Evolutionary conservation across 495 filamentous ascomycete genomes (phyloP), one percentile per base, ranked within the genome.

Genomic region (Aspergillus taichungensis): DNA sequence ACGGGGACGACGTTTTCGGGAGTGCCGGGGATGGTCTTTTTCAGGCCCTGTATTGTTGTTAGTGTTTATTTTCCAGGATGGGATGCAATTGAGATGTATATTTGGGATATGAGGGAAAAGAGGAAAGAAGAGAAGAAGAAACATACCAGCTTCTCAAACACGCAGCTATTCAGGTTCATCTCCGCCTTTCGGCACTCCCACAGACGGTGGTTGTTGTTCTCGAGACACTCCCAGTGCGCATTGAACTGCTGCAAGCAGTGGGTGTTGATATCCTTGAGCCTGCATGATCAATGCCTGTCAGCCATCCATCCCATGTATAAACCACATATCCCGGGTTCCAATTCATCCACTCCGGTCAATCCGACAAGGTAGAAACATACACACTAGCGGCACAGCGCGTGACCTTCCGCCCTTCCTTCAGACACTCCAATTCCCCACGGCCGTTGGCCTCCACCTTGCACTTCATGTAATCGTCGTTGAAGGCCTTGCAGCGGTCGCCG

Each of bases 381-480:
- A 99, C 92, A 65, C 87, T 94, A 55, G 84, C 82, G 45, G 92
- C 92, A 74, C 92, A 99, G 63, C 94, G 74, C 49, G 92, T 99
- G 35, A 97, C 92, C 67, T 90, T 88, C 63, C 92, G 75, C 34
- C 92, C 92, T 68, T 99, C 92, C 76, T 84, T 87, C 75, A 99
- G 67, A 67, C 92, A 99, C 44, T 95, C 88, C 39, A 94, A 64
- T 73, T 97, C 94, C 49, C 91, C 94, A 67, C 73, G 78, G 43
- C 92, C 94, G 41, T 81, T 76, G 37, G 86, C 76, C 73, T 94
- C 87, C 40, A 77, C 84, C 82, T 97, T 99, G 81, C 92, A 99
- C 69, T 92, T 81, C 89, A 99, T 97, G 68, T 80, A 99, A 69
- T 99, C 92, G 72, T 99, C 92, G 68, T 96, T 98, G 73, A 88